Base-by-base conservation (phyloP, 2,329 filamentous ascomycete genomes). In the Fonsecaea erecta region DNA sequence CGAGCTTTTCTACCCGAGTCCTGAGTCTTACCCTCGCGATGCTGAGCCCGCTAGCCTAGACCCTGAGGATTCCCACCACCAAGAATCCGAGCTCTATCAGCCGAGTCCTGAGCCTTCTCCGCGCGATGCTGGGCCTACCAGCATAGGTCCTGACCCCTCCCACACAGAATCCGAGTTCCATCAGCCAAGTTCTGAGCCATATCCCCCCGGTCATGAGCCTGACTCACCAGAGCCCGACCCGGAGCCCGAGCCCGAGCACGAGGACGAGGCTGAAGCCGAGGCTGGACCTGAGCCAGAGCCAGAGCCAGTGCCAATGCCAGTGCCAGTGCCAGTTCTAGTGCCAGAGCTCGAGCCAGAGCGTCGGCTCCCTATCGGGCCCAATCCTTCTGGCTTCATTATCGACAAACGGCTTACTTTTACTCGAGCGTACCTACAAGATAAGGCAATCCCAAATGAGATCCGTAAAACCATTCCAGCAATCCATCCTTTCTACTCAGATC, bases 401-500 rank as follows among this genome's bases (percentile, higher is more conserved):
- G 43, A 48, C 5, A 48, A 8, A 24, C 43, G 6, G 18, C n/a
- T n/a, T 40, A 40, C 37, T 40, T n/a, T 40, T n/a, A 40, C 37
- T 18, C 14, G 37, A 18, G 37, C 37, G 7, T 40, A n/a, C n/a
- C 37, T n/a, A n/a, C n/a, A 18, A 8, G n/a, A 21, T 24, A 4
- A 48, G 3, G 2, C 18, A 24, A 11, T 24, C 9, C 46, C 37
- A 53, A 21, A 60, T 52, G 34, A 59, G 60, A 52, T 54, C 56
- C 7, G 55, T 46, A 9, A 65, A 61, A 48, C 37, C 26, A 30
- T 24, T 26, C 34, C 71, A 46, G 37, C 65, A 72, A 56, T 70
- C 68, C 43, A 73, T 74, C 1, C 58, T 75, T 57, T 76, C 74
- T 30, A 54, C 55, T 66, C 67, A 46, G 69, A 70, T 18, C 73